These are phyloP conservation scores for Mortierella polycephala DNA, from an alignment of 371 early-diverging fungal species.

Conservation along the genomic window DNA sequence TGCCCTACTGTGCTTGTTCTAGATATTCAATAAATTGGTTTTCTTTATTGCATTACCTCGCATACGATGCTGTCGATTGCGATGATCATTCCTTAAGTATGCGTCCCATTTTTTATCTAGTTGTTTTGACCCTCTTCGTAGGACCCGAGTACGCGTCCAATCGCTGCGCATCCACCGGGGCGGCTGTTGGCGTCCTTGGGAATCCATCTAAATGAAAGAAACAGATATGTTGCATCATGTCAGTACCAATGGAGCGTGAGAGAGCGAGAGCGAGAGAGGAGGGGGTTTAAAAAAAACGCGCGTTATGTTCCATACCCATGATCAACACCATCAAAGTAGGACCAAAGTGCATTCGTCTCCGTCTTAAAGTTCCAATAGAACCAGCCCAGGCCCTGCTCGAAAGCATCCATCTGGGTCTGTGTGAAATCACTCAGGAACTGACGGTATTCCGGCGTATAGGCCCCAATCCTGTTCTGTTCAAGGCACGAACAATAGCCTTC, in stretches of 20 bases:
- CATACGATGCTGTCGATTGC: too few species aligned
- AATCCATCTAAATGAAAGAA: slow-evolving; percentile 26
- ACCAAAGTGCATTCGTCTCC: slow-evolving; percentile 78
- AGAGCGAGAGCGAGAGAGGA: neutral
- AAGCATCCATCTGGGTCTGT: slow-evolving; percentile 66
- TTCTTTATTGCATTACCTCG: too few species aligned
- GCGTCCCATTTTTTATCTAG: too few species aligned
- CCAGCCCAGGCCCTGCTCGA: slow-evolving; percentile 71
- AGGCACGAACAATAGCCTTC: slow-evolving; percentile 61
- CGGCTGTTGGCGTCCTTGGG: slow-evolving; percentile 50
- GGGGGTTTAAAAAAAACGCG: neutral
- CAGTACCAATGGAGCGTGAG: too few species aligned
- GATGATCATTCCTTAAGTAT: too few species aligned
- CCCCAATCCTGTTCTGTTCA: slow-evolving; percentile 51
- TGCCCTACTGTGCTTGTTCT: too few species aligned
- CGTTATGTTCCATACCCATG: slow-evolving; percentile 29
- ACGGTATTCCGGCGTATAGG: slow-evolving; percentile 54
- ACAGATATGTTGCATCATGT: neutral
- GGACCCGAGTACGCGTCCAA: slow-evolving; percentile 19
- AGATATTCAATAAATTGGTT: too few species aligned
- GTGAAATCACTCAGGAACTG: slow-evolving; percentile 57
- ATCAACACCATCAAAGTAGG: slow-evolving; percentile 65
- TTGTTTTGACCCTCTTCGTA: slow-evolving; percentile 1
- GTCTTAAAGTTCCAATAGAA: slow-evolving; percentile 88
- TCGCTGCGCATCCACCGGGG: slow-evolving; percentile 37